A percentile compares a stretch with the other conserved stretches of the same genome.
Conservation (phyloP, 768 basidiomycete species). For the Pholiota conissans region DNA sequence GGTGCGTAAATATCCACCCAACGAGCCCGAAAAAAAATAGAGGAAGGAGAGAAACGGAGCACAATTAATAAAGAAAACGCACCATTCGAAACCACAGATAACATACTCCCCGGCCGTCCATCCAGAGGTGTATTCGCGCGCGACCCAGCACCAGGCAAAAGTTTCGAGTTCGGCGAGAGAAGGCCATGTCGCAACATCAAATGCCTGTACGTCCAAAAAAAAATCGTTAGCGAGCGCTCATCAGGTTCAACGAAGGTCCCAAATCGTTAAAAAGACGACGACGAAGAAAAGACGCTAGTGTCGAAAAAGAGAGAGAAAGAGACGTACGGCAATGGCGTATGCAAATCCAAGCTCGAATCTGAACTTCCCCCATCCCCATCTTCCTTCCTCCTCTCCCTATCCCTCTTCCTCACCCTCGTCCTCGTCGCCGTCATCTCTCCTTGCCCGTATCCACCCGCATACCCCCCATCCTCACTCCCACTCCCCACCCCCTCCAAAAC, state of each 20-base stretch:
- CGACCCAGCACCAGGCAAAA: constrained; percentile 41
- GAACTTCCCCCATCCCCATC: constrained; percentile 51
- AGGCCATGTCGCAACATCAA: constrained; percentile 68
- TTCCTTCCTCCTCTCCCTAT: constrained; percentile 15
- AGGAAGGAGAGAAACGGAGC: too few relatives aligned
- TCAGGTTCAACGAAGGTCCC: too few relatives aligned
- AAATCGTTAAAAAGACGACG: not conserved
- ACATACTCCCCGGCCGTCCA: constrained; percentile 34
- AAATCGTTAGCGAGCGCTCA: not conserved
- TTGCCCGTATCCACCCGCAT: not conserved
- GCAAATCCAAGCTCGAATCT: constrained; percentile 67
- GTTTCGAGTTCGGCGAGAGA: constrained; percentile 64
- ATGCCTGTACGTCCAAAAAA: constrained; percentile 36
- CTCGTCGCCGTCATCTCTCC: not conserved
- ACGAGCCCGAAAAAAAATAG: too few relatives aligned
- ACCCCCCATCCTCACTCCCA: constrained; percentile 5
- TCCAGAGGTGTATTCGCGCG: constrained; percentile 20
- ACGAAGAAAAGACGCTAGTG: not conserved
- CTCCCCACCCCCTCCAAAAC: constrained; percentile 19
- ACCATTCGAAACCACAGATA: constrained; percentile 36
- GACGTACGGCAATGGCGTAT: constrained; percentile 69
- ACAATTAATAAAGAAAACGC: too few relatives aligned
- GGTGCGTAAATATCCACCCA: too few relatives aligned
- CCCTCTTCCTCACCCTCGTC: too few relatives aligned
- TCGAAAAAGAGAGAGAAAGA: constrained; percentile 10